Evolutionary conservation across 306 rosid genomes (phyloP), one percentile per base, ranked within the genome.

Genomic region (Fragaria vesca): DNA sequence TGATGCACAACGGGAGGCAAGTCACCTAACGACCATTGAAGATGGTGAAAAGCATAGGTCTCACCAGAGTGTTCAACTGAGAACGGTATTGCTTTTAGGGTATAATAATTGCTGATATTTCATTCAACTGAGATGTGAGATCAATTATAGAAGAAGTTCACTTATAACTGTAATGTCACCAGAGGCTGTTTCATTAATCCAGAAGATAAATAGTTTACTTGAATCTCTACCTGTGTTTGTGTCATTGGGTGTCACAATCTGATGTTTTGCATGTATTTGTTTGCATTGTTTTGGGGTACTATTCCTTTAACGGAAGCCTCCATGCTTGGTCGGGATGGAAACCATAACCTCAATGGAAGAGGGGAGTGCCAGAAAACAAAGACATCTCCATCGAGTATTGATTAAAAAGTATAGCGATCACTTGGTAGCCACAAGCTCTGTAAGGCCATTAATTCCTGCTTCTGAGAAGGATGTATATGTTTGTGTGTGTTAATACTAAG

Each of bases 391-490:
- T 50, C 75, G 43, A 81, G 60, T 81, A 74, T 80, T 87, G 32
- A 78, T 88, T 76, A 86, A 74, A 88, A 81, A 83, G 87, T 85
- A 82, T 87, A 71, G 85, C 71, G 76, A 36, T 71, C 85, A 85
- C 80, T 79, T 91, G 86, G 85, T 82, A 79, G 78, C 91, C 55
- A 68, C 88, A 58, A 75, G 85, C 82, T 72, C 85, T 28, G 97
- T 86, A 89, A 78, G 97, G 72, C 74, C 66, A 70, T 47, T 63
- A 66, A 71, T 60, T n/a, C 58, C 51, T 74, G 67, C 72, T 74
- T 77, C 67, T 75, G 50, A 62, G 28, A 45, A 34, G 8, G 43
- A 45, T 50, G 40, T 45, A 81, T 48, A 74, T 11, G 69, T n/a
- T 9, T 18, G 26, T 17, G 10, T 36, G 9, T 36, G 13, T 43